Evolutionary conservation across 805 yeast species (phyloP), one percentile per base, ranked within the genome.

Genomic region (Wickerhamiella parazyma): DNA sequence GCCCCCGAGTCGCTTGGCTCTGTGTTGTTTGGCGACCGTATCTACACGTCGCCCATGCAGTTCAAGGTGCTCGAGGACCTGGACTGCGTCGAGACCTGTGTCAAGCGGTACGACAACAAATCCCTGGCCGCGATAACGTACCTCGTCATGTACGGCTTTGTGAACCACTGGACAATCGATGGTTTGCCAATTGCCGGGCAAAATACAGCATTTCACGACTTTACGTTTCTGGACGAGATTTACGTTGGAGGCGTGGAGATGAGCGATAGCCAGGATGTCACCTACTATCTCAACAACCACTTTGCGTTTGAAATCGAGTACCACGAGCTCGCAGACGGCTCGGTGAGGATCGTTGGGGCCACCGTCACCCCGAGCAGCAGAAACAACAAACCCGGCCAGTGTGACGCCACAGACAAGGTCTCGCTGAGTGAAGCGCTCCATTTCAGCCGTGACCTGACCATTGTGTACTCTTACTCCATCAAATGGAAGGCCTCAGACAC

Each of bases 151-250:
- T 84, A 87, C 38, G 87, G 86, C 2, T 91, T 83, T 61, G 74
- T 71, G 56, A 83, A 84, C 62, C 89, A 89, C 60, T 89, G 97
- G 97, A 68, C 87, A 42, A 66, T 91, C 45, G 98, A 91, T 60
- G 96, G 96, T 1, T 73, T 91, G 53, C 98, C 98, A 9, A 94
- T 86, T 6, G 95, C 95, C 3, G 76, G 62, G n/a, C n/a, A n/a
- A n/a, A n/a, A n/a, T n/a, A n/a, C n/a, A n/a, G n/a, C n/a, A n/a
- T n/a, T n/a, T n/a, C n/a, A n/a, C n/a, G n/a, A n/a, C n/a, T n/a
- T n/a, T n/a, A n/a, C n/a, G n/a, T 82, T 78, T 57, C 82, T 81
- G 57, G 39, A 42, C 22, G 49, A 38, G 8, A 25, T 28, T 7
- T 25, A 58, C 57, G 39, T 38, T 33, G 45, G 41, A 7, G 33